Base-by-base conservation (phyloP, 768 basidiomycete species). In the Sutorius australiensis region DNA sequence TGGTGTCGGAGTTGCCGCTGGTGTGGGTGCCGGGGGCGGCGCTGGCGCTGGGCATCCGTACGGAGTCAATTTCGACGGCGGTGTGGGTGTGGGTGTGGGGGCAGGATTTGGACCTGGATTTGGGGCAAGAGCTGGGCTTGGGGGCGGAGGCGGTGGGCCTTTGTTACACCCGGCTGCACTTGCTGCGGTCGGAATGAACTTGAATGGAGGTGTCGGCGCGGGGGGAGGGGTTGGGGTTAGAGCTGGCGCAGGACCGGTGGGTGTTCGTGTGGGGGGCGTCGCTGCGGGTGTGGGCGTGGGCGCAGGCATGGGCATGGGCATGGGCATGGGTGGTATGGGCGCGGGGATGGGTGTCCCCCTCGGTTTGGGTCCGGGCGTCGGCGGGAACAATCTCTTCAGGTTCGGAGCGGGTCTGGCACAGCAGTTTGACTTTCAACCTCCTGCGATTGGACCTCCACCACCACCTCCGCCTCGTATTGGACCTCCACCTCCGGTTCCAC, bases 331-430 rank as follows among this genome's bases (percentile, higher is more conserved):
- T 28, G 51, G 52, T n/a, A 34, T 19, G 19, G 51, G 39, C 24
- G 48, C 34, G 2, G 38, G 55, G 17, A 48, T 61, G 42, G 60
- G 50, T 19, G 34, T 17, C 9, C 58, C 52, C n/a, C 16, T 11
- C 1, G 17, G 24, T 24, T 24, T 30, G n/a, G 50, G 32, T 21
- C 3, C 30, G 17, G 53, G 42, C 6, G 32, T 14, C 3, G 54
- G 41, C 11, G 46, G 47, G 31, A 43, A 57, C 16, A 36, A 57
- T 11, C 44, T 14, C 1, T 65, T 53, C 17, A 12, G 47, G 53
- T 65, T 65, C n/a, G 64, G 64, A 10, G 49, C 50, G 1, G 64
- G 48, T 8, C 54, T 56, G 3, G 46, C 10, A 6, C 55, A 64
- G 10, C 54, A 24, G 28, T 65, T 65, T 11, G 39, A 24, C 24